Percentiles rank a stretch among this genome's conserved stretches.
These are phyloP conservation scores for Malassezia vespertilionis DNA, from an alignment of 1,284 basidiomycete species.

Conservation along the genomic window DNA sequence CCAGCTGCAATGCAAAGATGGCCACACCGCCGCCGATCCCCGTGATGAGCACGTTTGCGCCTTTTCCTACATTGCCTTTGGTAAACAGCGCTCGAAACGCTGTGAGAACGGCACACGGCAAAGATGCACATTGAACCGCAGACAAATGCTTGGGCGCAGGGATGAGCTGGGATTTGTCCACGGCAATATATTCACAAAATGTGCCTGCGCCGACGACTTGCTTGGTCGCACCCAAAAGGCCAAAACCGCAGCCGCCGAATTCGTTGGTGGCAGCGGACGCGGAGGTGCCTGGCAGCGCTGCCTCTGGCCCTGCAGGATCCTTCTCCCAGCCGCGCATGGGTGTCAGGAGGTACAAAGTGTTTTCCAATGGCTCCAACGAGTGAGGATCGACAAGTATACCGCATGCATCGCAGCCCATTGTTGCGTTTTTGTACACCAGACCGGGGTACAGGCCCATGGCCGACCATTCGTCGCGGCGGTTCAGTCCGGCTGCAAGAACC, in stretches of 20 bases:
- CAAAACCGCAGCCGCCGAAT: constrained; percentile 34
- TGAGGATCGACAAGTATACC: constrained; percentile 16
- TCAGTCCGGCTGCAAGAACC: constrained; percentile 59
- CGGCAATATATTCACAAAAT: constrained; percentile 65
- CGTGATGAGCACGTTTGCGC: constrained; percentile 63
- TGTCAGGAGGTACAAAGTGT: constrained; percentile 57
- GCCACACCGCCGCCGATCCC: constrained; percentile 61
- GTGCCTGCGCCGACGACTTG: constrained; percentile 53
- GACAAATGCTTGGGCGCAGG: constrained; percentile 60
- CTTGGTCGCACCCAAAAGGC: constrained; percentile 32
- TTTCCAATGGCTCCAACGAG: constrained; percentile 3
- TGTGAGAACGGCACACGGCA: constrained; percentile 66
- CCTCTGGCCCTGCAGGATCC: constrained; percentile 54
- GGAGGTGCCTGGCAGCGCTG: constrained; percentile 22
- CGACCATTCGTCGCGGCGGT: constrained; percentile 68
- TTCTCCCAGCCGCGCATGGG: constrained; percentile 65
- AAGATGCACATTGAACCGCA: constrained; percentile 61
- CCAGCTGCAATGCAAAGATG: constrained; percentile 63
- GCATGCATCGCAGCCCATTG: constrained; percentile 62
- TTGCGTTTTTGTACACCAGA: constrained; percentile 55
- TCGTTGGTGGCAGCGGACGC: constrained; percentile 21
- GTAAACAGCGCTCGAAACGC: constrained; percentile 71
- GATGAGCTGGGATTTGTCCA: constrained; percentile 62
- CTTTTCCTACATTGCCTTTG: constrained; percentile 57
- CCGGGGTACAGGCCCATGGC: constrained; percentile 61